Base-by-base conservation (phyloP, 768 basidiomycete genomes). In the Crucibulum laeve region DNA sequence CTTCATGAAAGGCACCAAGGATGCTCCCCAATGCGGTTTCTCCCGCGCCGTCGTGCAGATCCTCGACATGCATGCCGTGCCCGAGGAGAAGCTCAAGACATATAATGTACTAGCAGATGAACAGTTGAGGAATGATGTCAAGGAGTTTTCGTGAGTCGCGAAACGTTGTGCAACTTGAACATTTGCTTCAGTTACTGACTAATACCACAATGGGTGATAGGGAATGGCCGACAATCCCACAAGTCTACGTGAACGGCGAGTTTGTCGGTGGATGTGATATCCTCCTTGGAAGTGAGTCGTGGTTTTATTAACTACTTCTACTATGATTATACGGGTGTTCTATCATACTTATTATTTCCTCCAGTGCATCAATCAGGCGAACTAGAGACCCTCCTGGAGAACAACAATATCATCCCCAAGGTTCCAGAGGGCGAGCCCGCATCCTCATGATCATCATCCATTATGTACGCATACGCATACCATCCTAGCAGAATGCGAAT, bases 201-300 rank as follows among this genome's bases (percentile, higher is more conserved):
- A 7, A 43, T 26, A 17, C 7, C 26, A 34, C 22, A 17, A 30
- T 38, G 22, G 14, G 44, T 30, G 25, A 13, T 54, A 98, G 94
- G 18, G 90, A 96, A 50, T 99, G 95, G 95, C 95, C 95, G 11
- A 99, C 95, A 15, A 84, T 99, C 51, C 95, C 95, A 8, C 95
- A 99, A 61, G 62, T 99, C 10, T 99, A 95, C 57, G 75, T 98
- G 25, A 83, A 89, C 42, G 95, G 94, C 4, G 93, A 96, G 61
- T 99, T 99, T 56, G 74, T 99, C 32, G 95, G 95, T 24, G 96
- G 95, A 42, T 96, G 94, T 62, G 95, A 99, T 67, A 97, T 99
- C 53, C 67, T 97, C 17, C 63, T 97, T 21, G 78, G 81, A 51
- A 96, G 91, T 93, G 56, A 68, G 91, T 81, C 14, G 46, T 45